Evolutionary conservation across 2,329 filamentous ascomycete species (phyloP).

Genomic region (Trichoderma sp.): DNA sequence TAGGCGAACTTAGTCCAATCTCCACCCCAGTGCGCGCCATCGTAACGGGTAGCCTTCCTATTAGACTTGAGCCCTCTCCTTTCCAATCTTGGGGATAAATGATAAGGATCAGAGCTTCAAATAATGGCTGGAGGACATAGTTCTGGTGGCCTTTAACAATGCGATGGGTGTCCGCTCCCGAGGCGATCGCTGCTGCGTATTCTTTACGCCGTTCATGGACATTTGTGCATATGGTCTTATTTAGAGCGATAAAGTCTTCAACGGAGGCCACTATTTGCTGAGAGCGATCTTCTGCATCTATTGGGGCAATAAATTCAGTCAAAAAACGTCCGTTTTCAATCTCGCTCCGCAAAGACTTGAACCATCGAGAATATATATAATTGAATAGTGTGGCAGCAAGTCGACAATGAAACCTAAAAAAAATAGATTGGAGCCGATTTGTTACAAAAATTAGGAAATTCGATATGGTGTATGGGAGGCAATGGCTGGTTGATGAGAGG

Average conservation of each 20-base stretch:
- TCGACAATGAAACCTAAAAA: no score
- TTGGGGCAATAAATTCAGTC: constrained; percentile 12
- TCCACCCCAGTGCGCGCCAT: constrained; percentile 21
- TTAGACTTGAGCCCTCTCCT: neutral
- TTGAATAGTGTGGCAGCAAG: neutral
- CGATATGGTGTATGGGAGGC: no score
- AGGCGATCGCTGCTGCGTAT: neutral
- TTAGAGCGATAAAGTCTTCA: neutral
- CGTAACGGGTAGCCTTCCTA: neutral
- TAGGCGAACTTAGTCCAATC: constrained; percentile 27
- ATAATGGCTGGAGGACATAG: constrained; percentile 16
- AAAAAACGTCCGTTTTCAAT: constrained; percentile 28
- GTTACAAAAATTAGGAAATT: no score
- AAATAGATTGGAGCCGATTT: no score
- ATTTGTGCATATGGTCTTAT: neutral
- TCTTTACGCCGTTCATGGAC: neutral
- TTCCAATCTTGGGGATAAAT: neutral
- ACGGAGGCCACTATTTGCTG: neutral
- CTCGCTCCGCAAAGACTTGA: constrained; percentile 25
- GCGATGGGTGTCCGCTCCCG: no score
- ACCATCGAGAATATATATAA: constrained; percentile 26
- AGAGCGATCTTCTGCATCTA: neutral
- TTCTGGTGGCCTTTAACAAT: neutral
- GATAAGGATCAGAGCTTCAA: neutral
- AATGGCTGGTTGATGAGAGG: no score